A percentile compares a stretch with the other conserved stretches of the same genome.
Conservation (phyloP, 2,329 filamentous ascomycete species). For the Trichoderma sp. region DNA sequence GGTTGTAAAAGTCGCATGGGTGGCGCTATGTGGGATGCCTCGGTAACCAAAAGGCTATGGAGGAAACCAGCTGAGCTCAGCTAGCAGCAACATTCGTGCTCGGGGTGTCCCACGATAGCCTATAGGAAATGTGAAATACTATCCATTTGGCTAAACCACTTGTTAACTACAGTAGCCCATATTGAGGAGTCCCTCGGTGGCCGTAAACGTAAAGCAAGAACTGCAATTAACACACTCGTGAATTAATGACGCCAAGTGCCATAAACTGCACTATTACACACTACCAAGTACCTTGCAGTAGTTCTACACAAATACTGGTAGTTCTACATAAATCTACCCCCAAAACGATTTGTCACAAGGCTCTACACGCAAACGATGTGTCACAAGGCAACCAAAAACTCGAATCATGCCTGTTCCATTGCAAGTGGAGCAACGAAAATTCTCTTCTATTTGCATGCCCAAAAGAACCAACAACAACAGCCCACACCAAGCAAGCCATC, state of each 20-base stretch:
- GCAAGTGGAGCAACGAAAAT: not conserved
- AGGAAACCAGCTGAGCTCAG: not conserved
- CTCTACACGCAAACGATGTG: not conserved
- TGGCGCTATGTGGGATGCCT: not conserved
- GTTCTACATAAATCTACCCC: not conserved
- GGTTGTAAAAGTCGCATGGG: not conserved
- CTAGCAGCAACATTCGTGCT: not conserved
- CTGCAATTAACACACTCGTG: not conserved
- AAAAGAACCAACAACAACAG: not conserved
- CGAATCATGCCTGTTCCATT: not conserved
- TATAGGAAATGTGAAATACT: not conserved
- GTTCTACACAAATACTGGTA: not conserved
- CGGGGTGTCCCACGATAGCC: not conserved
- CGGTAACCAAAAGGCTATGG: not conserved
- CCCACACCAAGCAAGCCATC: not conserved
- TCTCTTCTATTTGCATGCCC: not conserved
- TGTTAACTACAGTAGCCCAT: not conserved
- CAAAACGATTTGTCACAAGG: not conserved
- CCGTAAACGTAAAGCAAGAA: not conserved
- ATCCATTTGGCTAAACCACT: not conserved
- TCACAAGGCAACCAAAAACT: not conserved
- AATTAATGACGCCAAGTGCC: not conserved
- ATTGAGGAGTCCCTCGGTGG: not conserved
- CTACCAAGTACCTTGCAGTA: not conserved
- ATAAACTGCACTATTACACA: not conserved